Evolutionary conservation across 352 stramenopile species (phyloP), one percentile per base, ranked within the genome.

Genomic region (Phytopythium aichiense): DNA sequence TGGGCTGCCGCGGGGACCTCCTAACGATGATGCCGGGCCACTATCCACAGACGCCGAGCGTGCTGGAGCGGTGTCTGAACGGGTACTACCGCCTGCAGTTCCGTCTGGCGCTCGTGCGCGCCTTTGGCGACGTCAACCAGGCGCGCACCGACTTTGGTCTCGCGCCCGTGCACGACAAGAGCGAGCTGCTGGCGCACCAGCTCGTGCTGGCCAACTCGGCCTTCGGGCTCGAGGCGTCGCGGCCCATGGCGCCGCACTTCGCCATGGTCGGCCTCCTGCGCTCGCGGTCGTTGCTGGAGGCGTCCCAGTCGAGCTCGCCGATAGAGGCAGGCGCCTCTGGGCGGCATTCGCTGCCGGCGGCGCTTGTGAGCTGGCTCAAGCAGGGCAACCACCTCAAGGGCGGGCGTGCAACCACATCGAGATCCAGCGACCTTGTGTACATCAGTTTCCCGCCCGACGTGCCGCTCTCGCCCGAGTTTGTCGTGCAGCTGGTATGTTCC

Each of bases 171-270:
- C 50, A 74, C 22, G 77, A 63, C 71, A 89, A 89, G 46, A 55
- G 80, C 42, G 71, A 87, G 33, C 66, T 87, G 46, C 77, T 81
- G 60, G 76, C 77, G 30, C 67, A 85, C 31, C 65, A 71, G 37
- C 74, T 95, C 37, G 84, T 95, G 50, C 69, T 96, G 35, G 81
- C 84, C 51, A 93, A 91, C 60, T 92, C 87, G 23, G 73, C 88
- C 38, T 92, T 96, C 50, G 88, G 88, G 6, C 69, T 95, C 66
- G 88, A 96, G 50, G 73, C 91, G 25, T 66, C 88, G 13, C 77
- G 88, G 7, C 80, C 85, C 7, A 79, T 96, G 31, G 64, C 79
- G 20, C 87, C 87, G 35, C 76, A 95, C 50, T 90, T 94, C 51
- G 79, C 80, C 46, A 78, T 96, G 68, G 73, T 96, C 43, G 76